Evolutionary conservation across 257 asterid genomes (phyloP).

Genomic region (Capsicum rhomboideum): DNA sequence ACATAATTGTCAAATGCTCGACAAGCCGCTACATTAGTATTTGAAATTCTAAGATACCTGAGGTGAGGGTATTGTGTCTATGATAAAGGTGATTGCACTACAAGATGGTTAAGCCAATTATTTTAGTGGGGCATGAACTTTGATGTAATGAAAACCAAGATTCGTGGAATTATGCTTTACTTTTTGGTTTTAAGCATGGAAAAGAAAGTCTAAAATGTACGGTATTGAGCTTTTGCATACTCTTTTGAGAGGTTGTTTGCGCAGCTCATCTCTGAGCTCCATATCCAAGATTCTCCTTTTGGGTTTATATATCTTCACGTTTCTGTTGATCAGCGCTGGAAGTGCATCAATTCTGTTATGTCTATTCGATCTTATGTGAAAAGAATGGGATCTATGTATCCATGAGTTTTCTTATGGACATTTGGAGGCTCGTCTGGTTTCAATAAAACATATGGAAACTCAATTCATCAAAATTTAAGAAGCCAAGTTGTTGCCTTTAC

Average conservation of each 20-base stretch:
- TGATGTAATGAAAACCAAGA: neutral
- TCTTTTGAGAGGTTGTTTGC: neutral
- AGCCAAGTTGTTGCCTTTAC: neutral
- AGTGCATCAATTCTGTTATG: neutral
- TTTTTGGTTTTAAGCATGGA: neutral
- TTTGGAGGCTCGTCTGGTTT: neutral
- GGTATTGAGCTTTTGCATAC: neutral
- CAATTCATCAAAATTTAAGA: neutral
- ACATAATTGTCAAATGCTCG: too few species aligned
- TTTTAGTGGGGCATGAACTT: neutral
- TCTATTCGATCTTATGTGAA: neutral
- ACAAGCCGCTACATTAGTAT: too few species aligned
- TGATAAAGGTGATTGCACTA: neutral
- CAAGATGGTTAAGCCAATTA: neutral
- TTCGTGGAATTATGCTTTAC: neutral
- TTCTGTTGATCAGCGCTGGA: neutral
- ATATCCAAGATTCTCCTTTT: neutral
- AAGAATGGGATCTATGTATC: neutral
- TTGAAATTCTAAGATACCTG: neutral
- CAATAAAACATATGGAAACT: neutral
- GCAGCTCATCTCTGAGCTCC: neutral
- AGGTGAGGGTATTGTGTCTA: neutral
- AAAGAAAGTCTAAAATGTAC: neutral
- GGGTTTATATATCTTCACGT: neutral
- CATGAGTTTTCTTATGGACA: neutral